phyloP scores from a whole-genome alignment of 768 basidiomycete genomes.

The Rhodocollybia butyracea region DNA sequence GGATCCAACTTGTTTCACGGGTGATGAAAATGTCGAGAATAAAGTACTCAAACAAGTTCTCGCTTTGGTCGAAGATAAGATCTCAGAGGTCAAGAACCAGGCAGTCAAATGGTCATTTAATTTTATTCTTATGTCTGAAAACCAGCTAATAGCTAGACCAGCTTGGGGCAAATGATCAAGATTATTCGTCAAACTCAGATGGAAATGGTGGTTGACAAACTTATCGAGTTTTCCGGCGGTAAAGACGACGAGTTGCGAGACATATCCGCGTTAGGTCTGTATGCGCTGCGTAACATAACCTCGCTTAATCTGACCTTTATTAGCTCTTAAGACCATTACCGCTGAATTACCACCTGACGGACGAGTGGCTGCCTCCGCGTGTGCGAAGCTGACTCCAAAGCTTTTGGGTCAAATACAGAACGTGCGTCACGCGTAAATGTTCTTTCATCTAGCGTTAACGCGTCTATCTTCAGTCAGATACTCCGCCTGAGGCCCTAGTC shows the following conservation, averaged over 20 bases:
- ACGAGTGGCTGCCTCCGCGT: constrained; percentile 74
- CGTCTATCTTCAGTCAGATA: constrained; percentile 43
- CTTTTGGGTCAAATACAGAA: constrained; percentile 75
- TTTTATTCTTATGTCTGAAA: background rate
- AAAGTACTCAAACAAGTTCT: constrained; percentile 84
- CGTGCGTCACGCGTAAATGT: constrained; percentile 39
- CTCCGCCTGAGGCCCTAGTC: constrained; percentile 76
- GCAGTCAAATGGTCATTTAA: constrained; percentile 84
- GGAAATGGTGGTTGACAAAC: constrained; percentile 83
- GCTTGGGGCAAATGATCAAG: constrained; percentile 88
- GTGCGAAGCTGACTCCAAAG: constrained; percentile 81
- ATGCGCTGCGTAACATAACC: background rate
- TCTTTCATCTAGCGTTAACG: background rate
- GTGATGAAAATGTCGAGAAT: constrained; percentile 84
- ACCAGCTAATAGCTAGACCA: constrained; percentile 28
- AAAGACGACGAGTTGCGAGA: constrained; percentile 93
- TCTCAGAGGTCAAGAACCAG: constrained; percentile 97
- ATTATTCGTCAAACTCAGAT: constrained; percentile 80
- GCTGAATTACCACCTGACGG: constrained; percentile 83
- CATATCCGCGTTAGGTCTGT: constrained; percentile 86
- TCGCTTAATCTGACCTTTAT: background rate
- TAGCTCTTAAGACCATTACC: constrained; percentile 94
- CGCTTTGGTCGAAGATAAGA: constrained; percentile 86
- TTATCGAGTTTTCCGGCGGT: constrained; percentile 81
- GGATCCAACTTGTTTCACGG: constrained; percentile 69